Conservation (phyloP, 768 basidiomycete genomes). For the Leccinum uliginosum region DNA sequence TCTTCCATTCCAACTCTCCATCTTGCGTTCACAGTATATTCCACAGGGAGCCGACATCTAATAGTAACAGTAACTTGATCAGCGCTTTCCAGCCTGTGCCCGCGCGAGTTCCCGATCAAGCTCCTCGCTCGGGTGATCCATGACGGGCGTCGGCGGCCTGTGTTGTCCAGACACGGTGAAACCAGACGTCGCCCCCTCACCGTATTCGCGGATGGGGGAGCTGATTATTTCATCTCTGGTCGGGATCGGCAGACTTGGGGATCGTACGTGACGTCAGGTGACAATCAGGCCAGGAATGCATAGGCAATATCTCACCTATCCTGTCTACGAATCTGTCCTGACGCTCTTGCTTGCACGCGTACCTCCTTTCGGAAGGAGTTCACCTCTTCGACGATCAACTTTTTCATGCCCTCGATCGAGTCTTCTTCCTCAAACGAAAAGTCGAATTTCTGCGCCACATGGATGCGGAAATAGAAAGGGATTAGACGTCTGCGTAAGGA, state of each 20-base stretch:
- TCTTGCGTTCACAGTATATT: neutral
- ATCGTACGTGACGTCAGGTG: neutral
- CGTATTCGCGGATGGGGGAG: constrained; percentile 65
- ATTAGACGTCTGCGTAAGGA: neutral
- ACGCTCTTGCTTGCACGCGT: constrained; percentile 70
- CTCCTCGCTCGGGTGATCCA: constrained; percentile 83
- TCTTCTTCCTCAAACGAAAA: constrained; percentile 97
- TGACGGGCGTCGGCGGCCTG: constrained; percentile 61
- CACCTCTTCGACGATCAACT: constrained; percentile 91
- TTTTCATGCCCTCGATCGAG: constrained; percentile 95
- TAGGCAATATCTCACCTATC: constrained; percentile 51
- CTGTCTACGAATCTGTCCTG: constrained; percentile 70
- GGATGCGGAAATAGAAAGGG: no score
- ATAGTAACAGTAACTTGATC: constrained; percentile 2
- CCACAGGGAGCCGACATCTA: neutral
- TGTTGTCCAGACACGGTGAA: constrained; percentile 46
- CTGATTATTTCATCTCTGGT: constrained; percentile 75
- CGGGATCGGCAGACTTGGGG: constrained; percentile 70
- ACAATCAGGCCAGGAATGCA: neutral
- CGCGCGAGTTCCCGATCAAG: constrained; percentile 84
- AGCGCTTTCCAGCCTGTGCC: constrained; percentile 47
- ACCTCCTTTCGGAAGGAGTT: constrained; percentile 86
- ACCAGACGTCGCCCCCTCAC: constrained; percentile 62
- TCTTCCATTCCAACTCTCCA: neutral
- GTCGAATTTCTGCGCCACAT: constrained; percentile 65